Base-by-base conservation (phyloP, 2,329 filamentous ascomycete species). In the Endoconidiophora polonica region DNA sequence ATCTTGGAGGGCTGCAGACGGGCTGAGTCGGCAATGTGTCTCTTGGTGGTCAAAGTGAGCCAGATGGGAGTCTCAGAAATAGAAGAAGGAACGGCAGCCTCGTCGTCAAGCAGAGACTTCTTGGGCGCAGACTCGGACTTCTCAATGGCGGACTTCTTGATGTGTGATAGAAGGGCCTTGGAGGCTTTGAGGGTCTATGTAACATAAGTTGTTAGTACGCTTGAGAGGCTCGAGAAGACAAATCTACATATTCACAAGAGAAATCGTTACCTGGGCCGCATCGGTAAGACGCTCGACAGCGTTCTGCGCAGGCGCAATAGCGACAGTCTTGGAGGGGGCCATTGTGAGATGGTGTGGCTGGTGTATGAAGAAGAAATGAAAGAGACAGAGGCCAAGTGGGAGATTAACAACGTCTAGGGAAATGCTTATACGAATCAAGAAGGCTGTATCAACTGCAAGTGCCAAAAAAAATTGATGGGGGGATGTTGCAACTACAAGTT, bases 1-100 rank as follows among this genome's bases (percentile, higher is more conserved):
- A 95, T 85, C 67, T 90, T 93, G 63, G 76, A 75, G 24, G 88
- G 87, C 71, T 93, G 90, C 57, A 94, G 72, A 50, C 79, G 76
- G 62, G 77, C 78, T 65, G 84, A 81, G 67, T 93, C 83, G 61
- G 66, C 62, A 49, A 81, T 75, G 65, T 81, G 76, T 57, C 72
- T 72, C 68, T 81, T 81, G 55, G 77, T 81, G 47, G 75, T 78
- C 56, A 81, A 62, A 36, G 69, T 77, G 42, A 81, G 67, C 73
- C 74, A 80, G 60, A 81, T 65, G 44, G 76, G 76, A 3, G 66
- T 69, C 54, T 76, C 70, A 47, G 64, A 63, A 40, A 64, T 54
- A 18, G 63, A 56, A 26, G 49, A 38, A 20, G 46, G 46, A 18
- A 60, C 56, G 45, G 62, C 63, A 36, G 65, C 64, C 36, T 66